phyloP scores from a whole-genome alignment of 805 yeast genomes.

The Nakazawaea siamensis region DNA sequence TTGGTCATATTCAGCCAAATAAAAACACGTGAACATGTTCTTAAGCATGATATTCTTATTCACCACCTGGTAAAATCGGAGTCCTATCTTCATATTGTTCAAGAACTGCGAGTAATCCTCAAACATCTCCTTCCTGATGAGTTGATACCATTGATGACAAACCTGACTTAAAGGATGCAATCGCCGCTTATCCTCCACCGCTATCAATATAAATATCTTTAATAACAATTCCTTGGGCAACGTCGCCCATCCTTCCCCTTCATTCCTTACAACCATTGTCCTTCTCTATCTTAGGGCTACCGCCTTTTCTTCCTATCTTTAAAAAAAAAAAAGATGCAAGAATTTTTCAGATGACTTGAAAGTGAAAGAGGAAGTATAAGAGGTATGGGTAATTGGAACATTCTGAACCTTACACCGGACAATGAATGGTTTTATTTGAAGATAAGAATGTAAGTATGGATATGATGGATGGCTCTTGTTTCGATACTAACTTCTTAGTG shows the following conservation, averaged over 20 bases:
- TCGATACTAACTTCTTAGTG: constrained; percentile 10
- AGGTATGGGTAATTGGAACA: constrained; percentile 2
- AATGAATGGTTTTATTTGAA: constrained; percentile 14
- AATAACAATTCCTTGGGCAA: constrained; percentile 7
- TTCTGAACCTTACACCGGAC: constrained; percentile 1
- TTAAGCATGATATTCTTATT: constrained; percentile 2
- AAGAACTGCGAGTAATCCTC: constrained; percentile 1
- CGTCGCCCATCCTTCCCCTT: constrained; percentile 4
- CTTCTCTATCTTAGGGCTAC: too few species aligned
- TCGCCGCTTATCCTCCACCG: background rate
- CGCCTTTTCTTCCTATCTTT: too few species aligned
- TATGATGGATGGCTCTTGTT: background rate
- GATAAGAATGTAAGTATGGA: constrained; percentile 14
- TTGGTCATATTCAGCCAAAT: constrained; percentile 8
- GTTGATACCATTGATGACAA: constrained; percentile 5
- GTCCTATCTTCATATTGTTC: constrained; percentile 2
- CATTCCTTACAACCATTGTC: too few species aligned
- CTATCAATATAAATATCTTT: constrained; percentile 1
- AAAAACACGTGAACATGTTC: constrained; percentile 9
- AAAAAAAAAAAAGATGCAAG: too few species aligned
- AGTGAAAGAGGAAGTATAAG: too few species aligned
- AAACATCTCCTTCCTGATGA: background rate
- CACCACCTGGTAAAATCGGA: constrained; percentile 2
- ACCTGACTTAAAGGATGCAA: constrained; percentile 2
- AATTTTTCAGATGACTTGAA: too few species aligned